phyloP scores from a whole-genome alignment of 2,329 filamentous ascomycete species.

The Trichoderma koningii region DNA sequence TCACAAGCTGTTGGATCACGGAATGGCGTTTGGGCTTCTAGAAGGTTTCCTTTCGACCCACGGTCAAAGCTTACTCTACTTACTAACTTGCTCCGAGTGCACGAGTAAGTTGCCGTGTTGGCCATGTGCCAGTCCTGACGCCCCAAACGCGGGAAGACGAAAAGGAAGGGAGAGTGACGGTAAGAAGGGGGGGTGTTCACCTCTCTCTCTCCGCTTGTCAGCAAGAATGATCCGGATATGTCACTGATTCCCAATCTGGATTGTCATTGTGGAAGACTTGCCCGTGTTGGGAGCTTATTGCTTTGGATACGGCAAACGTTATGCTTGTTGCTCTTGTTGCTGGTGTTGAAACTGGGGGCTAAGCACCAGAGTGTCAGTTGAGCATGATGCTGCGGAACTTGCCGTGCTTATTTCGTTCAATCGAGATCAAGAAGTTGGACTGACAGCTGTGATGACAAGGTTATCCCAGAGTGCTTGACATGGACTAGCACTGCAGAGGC shows the following conservation, averaged over 20 bases:
- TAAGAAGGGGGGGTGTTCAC: neutral
- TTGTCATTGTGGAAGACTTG: neutral
- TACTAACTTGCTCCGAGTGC: neutral
- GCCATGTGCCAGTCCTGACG: neutral
- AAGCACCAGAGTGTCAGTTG: too few species aligned
- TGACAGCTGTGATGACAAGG: neutral
- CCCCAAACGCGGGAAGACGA: neutral
- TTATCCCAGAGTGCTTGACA: too few species aligned
- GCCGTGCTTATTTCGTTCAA: neutral
- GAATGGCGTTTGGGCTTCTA: constrained; percentile 11
- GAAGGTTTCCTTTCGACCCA: constrained; percentile 22
- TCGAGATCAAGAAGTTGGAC: neutral
- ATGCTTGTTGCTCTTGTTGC: too few species aligned
- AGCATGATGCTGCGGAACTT: neutral
- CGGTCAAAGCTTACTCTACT: constrained; percentile 15
- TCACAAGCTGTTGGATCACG: neutral
- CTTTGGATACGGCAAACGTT: too few species aligned
- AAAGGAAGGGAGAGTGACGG: neutral
- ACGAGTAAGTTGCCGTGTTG: neutral
- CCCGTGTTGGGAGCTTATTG: neutral
- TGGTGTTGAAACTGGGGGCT: too few species aligned
- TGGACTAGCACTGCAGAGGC: too few species aligned
- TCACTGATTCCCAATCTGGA: constrained; percentile 4
- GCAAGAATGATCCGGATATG: neutral
- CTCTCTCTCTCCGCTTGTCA: constrained; percentile 11